A percentile compares a stretch with the other conserved stretches of the same genome.
phyloP scores from a whole-genome alignment of 768 basidiomycete genomes.

The Boletellus sp. region DNA sequence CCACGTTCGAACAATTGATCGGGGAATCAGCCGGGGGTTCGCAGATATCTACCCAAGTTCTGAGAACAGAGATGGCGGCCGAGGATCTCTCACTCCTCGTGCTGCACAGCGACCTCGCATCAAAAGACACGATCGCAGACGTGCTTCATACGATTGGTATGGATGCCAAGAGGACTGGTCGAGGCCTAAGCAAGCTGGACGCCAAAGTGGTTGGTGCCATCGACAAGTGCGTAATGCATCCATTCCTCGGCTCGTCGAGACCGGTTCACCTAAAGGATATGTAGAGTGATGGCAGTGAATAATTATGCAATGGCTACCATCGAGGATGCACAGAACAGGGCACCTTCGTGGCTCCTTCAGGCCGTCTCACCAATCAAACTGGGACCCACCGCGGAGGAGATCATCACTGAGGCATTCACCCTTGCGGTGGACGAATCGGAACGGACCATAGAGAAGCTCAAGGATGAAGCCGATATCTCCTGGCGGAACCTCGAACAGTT shows the following conservation, averaged over 20 bases:
- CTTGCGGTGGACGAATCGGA: slow-evolving; percentile 62
- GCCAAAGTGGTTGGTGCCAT: slow-evolving; percentile 71
- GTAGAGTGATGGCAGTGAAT: slow-evolving; percentile 70
- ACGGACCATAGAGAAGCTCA: slow-evolving; percentile 47
- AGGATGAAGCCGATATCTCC: slow-evolving; percentile 64
- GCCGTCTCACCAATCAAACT: slow-evolving; percentile 40
- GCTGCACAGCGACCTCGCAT: slow-evolving; percentile 56
- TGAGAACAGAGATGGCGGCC: slow-evolving; percentile 77
- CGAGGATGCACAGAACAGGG: slow-evolving; percentile 30
- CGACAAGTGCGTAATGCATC: slow-evolving; percentile 52
- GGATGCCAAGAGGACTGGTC: slow-evolving; percentile 58
- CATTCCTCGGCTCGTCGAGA: background rate
- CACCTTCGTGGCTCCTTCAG: slow-evolving; percentile 29
- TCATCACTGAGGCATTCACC: slow-evolving; percentile 52
- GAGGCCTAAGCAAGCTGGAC: slow-evolving; percentile 57
- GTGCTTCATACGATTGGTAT: slow-evolving; percentile 50
- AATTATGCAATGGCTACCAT: slow-evolving; percentile 65
- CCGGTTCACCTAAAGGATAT: background rate
- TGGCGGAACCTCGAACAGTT: slow-evolving; percentile 54
- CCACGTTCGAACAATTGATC: slow-evolving; percentile 59
- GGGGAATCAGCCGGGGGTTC: slow-evolving; percentile 58
- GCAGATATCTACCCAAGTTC: slow-evolving; percentile 60
- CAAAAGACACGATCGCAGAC: slow-evolving; percentile 54
- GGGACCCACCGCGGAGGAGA: slow-evolving; percentile 36
- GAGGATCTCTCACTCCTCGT: slow-evolving; percentile 63